Evolutionary conservation across 805 yeast genomes (phyloP).

Genomic region (Metschnikowia peoriensis): DNA sequence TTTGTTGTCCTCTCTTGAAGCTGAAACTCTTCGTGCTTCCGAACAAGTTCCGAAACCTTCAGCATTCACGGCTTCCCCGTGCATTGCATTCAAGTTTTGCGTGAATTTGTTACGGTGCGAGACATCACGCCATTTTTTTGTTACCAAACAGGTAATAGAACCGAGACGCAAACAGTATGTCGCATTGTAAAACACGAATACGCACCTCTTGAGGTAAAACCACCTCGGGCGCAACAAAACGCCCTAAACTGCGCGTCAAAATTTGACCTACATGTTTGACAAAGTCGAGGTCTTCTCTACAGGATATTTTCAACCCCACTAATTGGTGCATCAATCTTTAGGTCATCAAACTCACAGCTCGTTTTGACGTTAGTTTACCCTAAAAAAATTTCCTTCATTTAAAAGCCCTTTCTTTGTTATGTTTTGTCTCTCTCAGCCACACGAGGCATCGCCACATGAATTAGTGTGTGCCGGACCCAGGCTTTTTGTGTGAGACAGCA

Average conservation of each 20-base stretch:
- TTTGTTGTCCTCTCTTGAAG: no score
- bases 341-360: neutral
- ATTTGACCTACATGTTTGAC: neutral
- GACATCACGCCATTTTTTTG: no score
- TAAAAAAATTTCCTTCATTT: neutral
- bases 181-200: neutral
- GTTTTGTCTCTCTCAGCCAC: no score
- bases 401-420: no score
- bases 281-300: neutral
- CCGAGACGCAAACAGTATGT: no score
- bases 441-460: neutral
- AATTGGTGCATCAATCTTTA: neutral
- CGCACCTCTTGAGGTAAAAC: neutral
- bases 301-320: neutral
- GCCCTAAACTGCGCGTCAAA: neutral
- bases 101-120: no score
- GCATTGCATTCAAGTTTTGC: no score
- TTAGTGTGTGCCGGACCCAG: neutral
- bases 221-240: neutral
- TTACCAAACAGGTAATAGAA: no score
- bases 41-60: no score
- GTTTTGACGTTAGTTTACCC: neutral
- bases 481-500: neutral
- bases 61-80: no score
- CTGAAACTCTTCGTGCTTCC: no score